Conservation (phyloP, 1,284 basidiomycete genomes). For the Rhodotorula sp. region DNA sequence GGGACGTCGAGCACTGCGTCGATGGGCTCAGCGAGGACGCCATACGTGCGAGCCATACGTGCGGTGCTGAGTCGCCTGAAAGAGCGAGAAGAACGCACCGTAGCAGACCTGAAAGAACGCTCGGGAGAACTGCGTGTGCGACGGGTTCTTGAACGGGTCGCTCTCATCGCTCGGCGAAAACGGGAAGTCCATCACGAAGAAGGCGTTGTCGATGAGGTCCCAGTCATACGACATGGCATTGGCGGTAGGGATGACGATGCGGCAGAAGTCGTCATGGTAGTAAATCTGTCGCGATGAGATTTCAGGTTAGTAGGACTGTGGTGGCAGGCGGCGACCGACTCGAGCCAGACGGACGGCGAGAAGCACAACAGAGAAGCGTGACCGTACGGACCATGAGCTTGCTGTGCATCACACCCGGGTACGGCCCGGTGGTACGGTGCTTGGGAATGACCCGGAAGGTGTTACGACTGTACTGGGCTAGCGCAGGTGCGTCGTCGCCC, state of each 20-base stretch:
- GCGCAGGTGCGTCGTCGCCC: background rate
- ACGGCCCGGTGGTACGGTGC: no score
- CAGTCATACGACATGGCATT: conserved; percentile 39
- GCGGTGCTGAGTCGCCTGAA: no score
- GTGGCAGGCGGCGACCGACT: background rate
- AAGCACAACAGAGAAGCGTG: no score
- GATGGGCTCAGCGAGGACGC: no score
- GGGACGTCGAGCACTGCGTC: conserved; percentile 14
- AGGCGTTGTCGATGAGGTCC: conserved; percentile 36
- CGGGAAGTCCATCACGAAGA: conserved; percentile 42
- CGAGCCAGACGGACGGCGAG: no score
- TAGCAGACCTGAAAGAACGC: conserved; percentile 19
- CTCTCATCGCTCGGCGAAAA: background rate
- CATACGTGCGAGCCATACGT: background rate
- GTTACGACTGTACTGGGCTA: conserved; percentile 1
- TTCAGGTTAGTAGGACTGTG: background rate
- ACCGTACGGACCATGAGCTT: conserved; percentile 23
- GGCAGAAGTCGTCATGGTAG: conserved; percentile 25
- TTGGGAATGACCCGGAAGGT: conserved; percentile 14
- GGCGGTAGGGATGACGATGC: conserved; percentile 39
- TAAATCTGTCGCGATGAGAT: conserved; percentile 20
- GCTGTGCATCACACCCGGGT: conserved; percentile 25
- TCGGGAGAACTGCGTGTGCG: conserved; percentile 28
- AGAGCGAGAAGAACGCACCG: background rate
- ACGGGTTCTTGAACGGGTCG: conserved; percentile 28